A percentile compares a stretch with the other conserved stretches of the same genome.
phyloP scores from a whole-genome alignment of 2,329 filamentous ascomycete species.

The Ceratocystis cubensis region DNA sequence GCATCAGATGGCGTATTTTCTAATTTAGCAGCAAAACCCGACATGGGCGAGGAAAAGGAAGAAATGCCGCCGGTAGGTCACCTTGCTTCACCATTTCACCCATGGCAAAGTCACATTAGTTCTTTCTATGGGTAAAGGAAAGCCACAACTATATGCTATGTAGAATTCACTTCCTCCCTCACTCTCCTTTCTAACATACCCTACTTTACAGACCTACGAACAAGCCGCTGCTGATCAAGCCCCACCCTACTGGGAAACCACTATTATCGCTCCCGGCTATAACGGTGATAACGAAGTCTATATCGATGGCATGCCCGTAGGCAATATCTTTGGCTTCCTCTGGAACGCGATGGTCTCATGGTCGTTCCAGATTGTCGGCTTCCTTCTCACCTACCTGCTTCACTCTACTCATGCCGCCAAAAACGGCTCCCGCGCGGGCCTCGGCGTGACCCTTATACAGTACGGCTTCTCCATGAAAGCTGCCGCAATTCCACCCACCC shows the following conservation, averaged over 20 bases:
- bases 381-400: constrained; percentile 92
- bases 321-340: constrained; percentile 72
- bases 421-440: constrained; percentile 85
- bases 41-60: constrained; percentile 60
- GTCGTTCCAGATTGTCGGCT: constrained; percentile 93
- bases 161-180: constrained; percentile 25
- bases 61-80: constrained; percentile 77
- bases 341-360: constrained; percentile 96
- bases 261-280: constrained; percentile 83
- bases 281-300: constrained; percentile 90
- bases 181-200: constrained; percentile 24
- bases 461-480: constrained; percentile 94
- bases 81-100: background rate
- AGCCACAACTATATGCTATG: no score
- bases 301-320: constrained; percentile 88
- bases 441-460: constrained; percentile 90
- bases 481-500: constrained; percentile 34
- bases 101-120: no score
- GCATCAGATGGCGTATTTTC: constrained; percentile 92
- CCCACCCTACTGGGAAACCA: constrained; percentile 98
- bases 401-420: constrained; percentile 98
- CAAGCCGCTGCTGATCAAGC: constrained; percentile 93
- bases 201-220: constrained; percentile 65
- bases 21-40: constrained; percentile 83
- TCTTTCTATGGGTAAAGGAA: no score